Conservation (phyloP, 148 eudicot species). For the Polygonum aviculare region DNA sequence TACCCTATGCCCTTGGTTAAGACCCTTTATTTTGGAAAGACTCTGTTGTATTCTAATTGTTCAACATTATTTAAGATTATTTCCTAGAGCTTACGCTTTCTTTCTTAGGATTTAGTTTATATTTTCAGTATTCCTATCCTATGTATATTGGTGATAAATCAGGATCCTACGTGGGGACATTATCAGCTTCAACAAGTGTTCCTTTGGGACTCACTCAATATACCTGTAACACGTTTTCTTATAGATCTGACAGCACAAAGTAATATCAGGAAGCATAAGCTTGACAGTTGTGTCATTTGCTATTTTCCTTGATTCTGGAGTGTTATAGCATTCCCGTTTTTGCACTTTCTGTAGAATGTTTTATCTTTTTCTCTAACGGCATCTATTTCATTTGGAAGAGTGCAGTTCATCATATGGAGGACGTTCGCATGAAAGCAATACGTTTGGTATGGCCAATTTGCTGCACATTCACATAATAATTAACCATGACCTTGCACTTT, state of each 20-base stretch:
- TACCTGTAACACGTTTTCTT: background rate
- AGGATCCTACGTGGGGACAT: background rate
- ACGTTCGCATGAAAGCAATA: slow-evolving; percentile 96
- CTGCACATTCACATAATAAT: background rate
- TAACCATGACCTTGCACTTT: background rate
- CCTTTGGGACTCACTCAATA: background rate
- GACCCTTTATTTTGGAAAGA: too few species aligned
- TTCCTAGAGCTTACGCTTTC: too few species aligned
- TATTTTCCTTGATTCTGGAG: background rate
- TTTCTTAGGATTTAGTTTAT: too few species aligned
- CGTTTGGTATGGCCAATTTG: slow-evolving; percentile 60
- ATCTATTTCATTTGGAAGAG: slow-evolving; percentile 40
- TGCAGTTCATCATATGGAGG: slow-evolving; percentile 92
- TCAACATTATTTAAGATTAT: too few species aligned
- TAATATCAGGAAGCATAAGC: background rate
- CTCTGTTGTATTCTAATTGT: too few species aligned
- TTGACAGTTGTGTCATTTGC: background rate
- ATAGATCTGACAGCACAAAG: background rate
- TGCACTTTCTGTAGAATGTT: slow-evolving; percentile 6
- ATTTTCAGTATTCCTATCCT: too few species aligned
- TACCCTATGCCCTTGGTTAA: too few species aligned
- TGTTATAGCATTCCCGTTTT: background rate
- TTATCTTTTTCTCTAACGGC: slow-evolving; percentile 15
- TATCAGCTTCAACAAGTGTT: background rate
- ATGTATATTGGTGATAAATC: background rate